Conservation (phyloP, 164 flowering plant genomes). For the Magnolia officinalis region DNA sequence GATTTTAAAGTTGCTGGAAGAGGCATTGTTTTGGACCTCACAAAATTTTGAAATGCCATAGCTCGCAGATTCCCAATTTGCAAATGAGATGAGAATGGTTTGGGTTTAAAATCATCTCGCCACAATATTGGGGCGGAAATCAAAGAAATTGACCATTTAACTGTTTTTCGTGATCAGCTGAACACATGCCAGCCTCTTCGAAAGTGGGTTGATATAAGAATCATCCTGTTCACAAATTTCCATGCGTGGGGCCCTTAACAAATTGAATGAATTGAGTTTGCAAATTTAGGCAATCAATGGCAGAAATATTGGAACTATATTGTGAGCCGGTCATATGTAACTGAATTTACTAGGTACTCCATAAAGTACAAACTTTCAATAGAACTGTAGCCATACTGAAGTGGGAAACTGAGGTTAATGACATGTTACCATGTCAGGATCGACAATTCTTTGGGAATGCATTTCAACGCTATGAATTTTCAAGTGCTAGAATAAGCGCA, state of each 20-base stretch:
- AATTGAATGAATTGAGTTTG: background rate
- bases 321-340: too few species aligned
- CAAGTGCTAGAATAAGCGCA: background rate
- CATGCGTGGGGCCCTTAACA: background rate
- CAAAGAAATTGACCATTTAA: background rate
- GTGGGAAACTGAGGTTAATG: background rate
- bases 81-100: background rate
- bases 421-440: background rate
- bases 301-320: too few species aligned
- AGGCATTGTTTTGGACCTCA: background rate
- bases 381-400: background rate
- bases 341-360: background rate
- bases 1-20: background rate
- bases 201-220: background rate
- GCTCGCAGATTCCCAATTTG: background rate
- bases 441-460: background rate
- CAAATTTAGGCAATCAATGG: background rate
- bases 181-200: too few species aligned
- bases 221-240: background rate
- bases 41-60: background rate
- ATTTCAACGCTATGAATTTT: background rate
- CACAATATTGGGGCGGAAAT: background rate
- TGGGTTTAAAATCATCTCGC: too few species aligned
- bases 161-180: too few species aligned
- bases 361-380: background rate